phyloP scores from a whole-genome alignment of 148 eudicot genomes.

The Persicaria maculosa region DNA sequence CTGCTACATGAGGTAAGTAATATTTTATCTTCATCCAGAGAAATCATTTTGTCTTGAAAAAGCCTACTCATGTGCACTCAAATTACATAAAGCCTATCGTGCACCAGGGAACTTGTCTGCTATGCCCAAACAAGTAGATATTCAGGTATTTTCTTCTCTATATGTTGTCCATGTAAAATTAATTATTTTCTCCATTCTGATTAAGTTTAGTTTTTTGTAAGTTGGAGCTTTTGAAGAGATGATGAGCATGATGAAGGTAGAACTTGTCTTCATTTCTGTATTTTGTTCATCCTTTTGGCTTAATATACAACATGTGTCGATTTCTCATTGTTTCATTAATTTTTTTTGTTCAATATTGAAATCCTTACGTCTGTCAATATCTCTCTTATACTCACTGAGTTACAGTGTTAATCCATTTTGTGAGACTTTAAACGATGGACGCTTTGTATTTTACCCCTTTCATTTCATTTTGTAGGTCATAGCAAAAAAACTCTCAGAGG shows the following conservation, averaged over 20 bases:
- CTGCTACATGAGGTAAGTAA: conserved; percentile 69
- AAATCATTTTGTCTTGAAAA: not conserved
- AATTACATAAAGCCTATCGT: conserved; percentile 49
- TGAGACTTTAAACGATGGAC: too few relatives aligned
- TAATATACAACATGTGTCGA: too few relatives aligned
- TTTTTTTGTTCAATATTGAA: not conserved
- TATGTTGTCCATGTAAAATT: not conserved
- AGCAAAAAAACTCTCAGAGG: too few relatives aligned
- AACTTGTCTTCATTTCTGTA: not conserved
- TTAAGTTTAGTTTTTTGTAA: conserved; percentile 20
- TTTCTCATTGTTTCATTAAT: too few relatives aligned
- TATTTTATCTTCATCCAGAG: not conserved
- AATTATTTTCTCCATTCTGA: conserved; percentile 4
- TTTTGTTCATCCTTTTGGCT: too few relatives aligned
- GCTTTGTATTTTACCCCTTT: too few relatives aligned
- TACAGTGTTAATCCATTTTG: too few relatives aligned
- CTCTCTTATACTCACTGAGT: too few relatives aligned
- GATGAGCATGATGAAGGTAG: conserved; percentile 84
- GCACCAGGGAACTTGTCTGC: conserved; percentile 57
- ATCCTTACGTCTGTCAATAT: not conserved
- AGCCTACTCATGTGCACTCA: conserved; percentile 19
- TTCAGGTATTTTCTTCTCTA: conserved; percentile 41
- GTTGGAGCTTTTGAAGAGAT: conserved; percentile 89
- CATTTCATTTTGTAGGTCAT: too few relatives aligned
- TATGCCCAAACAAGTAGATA: conserved; percentile 50